Conservation (phyloP, 805 yeast genomes). For the Sugiyamaella lignohabitans region DNA sequence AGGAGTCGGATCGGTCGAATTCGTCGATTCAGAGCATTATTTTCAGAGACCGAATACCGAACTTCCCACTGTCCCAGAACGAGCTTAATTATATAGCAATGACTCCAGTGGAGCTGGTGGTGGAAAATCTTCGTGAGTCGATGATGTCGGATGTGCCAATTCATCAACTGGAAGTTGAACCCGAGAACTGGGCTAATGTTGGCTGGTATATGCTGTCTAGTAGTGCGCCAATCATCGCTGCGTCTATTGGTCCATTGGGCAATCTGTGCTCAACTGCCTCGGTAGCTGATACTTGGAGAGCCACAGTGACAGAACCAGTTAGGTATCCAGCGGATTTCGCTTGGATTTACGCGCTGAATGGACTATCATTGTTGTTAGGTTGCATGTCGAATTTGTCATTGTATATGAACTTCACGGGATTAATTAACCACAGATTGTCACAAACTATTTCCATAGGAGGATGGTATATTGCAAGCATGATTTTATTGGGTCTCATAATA, state of each 20-base stretch:
- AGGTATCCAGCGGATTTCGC: conserved; percentile 29
- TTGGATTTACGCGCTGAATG: conserved; percentile 50
- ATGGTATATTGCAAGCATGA: conserved; percentile 54
- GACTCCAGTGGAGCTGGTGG: conserved; percentile 4
- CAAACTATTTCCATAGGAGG: conserved; percentile 57
- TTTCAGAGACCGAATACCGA: not conserved
- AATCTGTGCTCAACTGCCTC: conserved; percentile 70
- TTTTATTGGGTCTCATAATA: conserved; percentile 47
- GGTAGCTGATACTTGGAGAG: conserved; percentile 62
- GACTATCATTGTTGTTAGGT: conserved; percentile 59
- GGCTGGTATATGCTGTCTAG: conserved; percentile 62
- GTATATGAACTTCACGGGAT: conserved; percentile 58
- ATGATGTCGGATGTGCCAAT: conserved; percentile 5
- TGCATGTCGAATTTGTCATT: conserved; percentile 61
- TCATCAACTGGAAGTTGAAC: conserved; percentile 3
- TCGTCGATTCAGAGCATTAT: too few relatives aligned
- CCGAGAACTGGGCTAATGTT: conserved; percentile 6
- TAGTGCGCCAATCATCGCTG: conserved; percentile 67
- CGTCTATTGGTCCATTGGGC: conserved; percentile 73
- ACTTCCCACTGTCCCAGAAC: not conserved
- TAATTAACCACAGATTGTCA: conserved; percentile 49
- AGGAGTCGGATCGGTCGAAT: too few relatives aligned
- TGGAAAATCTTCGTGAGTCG: conserved; percentile 2
- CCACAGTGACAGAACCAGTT: conserved; percentile 8
- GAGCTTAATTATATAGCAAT: not conserved